Evolutionary conservation across 75 land plant species (phyloP), one percentile per base, ranked within the genome.

Genomic region (Pinus tabuliformis): DNA sequence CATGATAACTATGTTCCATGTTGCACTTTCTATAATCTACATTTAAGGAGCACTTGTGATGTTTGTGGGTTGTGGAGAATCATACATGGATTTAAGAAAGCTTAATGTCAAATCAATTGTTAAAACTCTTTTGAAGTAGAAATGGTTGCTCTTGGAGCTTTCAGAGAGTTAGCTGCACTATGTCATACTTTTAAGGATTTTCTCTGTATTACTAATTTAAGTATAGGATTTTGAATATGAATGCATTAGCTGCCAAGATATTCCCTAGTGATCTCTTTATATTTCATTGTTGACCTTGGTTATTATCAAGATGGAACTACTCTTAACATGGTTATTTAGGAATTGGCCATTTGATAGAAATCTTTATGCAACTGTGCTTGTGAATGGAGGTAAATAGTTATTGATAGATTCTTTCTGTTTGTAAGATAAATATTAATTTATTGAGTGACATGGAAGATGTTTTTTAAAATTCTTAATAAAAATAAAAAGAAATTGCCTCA

Each of bases 1-100:
- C n/a, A n/a, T n/a, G n/a, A n/a, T n/a, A n/a, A n/a, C n/a, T n/a
- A n/a, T n/a, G n/a, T n/a, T n/a, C n/a, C n/a, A n/a, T n/a, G n/a
- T n/a, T 11, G 99, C 99, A n/a, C 85, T 97, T 58, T 97, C 99
- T 13, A 97, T 97, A 98, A 98, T 97, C 18, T 97, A 97, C 76
- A 88, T 92, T 13, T 97, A 98, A 65, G 99, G 99, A 62, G 87
- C 98, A 42, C 99, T 98, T 4, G 89, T 97, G 36, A 94, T 97
- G 95, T 97, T 97, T 66, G 91, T 97, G 74, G 99, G 99, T 36
- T 97, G 99, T 79, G 99, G 99, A 16, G 98, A 97, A 78, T 95
- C 91, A 18, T 97, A 97, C 79, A 94, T 95, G 1, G 99, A 97
- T 81, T 86, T 97, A 61, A 97, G 90, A 87, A 97, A 92, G 82